A percentile compares a stretch with the other conserved stretches of the same genome.
Conservation (phyloP, 495 filamentous ascomycete species). For the Penicillium chermesinum region DNA sequence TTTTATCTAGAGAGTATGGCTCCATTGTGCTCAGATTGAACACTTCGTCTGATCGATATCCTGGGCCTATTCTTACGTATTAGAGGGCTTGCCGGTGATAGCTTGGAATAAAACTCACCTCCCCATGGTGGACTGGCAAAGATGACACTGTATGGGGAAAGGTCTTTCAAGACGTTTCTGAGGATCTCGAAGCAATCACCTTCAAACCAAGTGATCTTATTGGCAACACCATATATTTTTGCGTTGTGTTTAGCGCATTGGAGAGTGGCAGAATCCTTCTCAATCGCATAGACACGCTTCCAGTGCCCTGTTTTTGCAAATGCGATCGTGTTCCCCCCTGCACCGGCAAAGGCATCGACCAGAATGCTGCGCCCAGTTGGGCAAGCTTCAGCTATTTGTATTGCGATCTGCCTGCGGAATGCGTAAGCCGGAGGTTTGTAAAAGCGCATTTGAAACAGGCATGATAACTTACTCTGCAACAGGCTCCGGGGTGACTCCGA, state of each 20-base stretch:
- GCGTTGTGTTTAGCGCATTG: constrained; percentile 92
- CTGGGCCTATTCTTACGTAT: constrained; percentile 51
- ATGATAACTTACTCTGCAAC: constrained; percentile 63
- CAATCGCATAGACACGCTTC: constrained; percentile 79
- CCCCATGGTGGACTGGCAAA: constrained; percentile 97
- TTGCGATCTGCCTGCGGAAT: constrained; percentile 63
- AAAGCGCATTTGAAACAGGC: not conserved
- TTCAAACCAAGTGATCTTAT: constrained; percentile 76
- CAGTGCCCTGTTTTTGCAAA: constrained; percentile 76
- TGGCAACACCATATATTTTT: constrained; percentile 71
- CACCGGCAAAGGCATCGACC: constrained; percentile 85
- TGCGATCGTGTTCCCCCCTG: constrained; percentile 92
- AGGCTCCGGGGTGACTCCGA: constrained; percentile 88
- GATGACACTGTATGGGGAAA: constrained; percentile 54
- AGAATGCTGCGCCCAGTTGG: constrained; percentile 53
- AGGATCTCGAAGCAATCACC: constrained; percentile 75
- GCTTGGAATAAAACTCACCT: constrained; percentile 42
- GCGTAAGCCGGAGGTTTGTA: not conserved
- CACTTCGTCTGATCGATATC: constrained; percentile 68
- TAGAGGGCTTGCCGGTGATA: not conserved
- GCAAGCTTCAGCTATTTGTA: constrained; percentile 54
- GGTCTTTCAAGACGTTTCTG: constrained; percentile 42
- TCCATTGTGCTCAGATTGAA: constrained; percentile 86
- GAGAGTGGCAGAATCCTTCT: constrained; percentile 69
- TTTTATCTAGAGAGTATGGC: constrained; percentile 65